phyloP scores from a whole-genome alignment of 23 red algal genomes.

The Agarophyton chilense region DNA sequence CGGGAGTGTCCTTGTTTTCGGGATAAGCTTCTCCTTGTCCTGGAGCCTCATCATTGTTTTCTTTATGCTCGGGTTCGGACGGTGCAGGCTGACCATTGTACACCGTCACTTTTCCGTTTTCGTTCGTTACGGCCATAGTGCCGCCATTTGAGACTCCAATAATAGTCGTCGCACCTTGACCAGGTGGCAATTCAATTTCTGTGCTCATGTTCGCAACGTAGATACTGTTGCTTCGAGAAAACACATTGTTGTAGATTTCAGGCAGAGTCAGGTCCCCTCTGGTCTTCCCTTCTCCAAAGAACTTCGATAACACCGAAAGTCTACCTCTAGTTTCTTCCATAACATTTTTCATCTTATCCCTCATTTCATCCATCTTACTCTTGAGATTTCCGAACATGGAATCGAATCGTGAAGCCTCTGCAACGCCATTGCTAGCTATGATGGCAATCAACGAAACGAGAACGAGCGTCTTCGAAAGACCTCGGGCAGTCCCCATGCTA shows the following conservation, averaged over 20 bases:
- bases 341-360: neutral
- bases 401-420: neutral
- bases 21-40: neutral
- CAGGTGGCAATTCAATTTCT: neutral
- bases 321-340: neutral
- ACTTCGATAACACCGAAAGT: conserved; percentile 33
- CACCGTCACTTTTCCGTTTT: conserved; percentile 25
- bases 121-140: conserved; percentile 30
- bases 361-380: too few relatives aligned
- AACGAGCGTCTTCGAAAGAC: conserved; percentile 19
- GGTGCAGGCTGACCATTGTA: neutral
- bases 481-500: conserved; percentile 23
- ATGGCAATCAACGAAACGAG: conserved; percentile 12
- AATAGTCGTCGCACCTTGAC: neutral
- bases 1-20: neutral
- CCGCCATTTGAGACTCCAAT: conserved; percentile 45
- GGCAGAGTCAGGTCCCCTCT: conserved; percentile 36
- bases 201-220: conserved; percentile 10
- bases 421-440: neutral
- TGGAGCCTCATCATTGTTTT: neutral
- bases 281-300: conserved; percentile 52
- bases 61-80: neutral
- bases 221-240: conserved; percentile 59
- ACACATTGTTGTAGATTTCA: conserved; percentile 43
- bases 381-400: conserved; percentile 26